Evolutionary conservation across 1,284 basidiomycete species (phyloP).

Genomic region (Cystobasidium sp.): DNA sequence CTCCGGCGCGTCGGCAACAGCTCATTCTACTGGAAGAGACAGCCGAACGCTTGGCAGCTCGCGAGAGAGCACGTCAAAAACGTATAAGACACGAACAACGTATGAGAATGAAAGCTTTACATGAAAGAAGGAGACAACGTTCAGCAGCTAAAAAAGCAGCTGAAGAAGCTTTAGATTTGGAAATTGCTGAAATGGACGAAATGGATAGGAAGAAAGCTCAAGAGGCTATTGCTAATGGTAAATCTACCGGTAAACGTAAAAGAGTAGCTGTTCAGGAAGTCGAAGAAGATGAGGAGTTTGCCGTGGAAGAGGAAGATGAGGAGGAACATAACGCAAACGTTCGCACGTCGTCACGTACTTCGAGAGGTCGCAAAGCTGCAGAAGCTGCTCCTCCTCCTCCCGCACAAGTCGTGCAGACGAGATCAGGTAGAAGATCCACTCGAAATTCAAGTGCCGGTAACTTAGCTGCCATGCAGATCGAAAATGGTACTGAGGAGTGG

Average conservation of each 20-base stretch:
- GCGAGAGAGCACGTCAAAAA: slow-evolving; percentile 19
- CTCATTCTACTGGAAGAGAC: slow-evolving; percentile 15
- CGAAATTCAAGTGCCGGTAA: slow-evolving; percentile 25
- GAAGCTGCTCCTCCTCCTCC: not conserved
- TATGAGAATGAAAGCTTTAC: slow-evolving; percentile 33
- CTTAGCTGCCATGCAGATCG: not conserved
- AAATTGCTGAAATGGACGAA: slow-evolving; percentile 22
- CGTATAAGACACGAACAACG: slow-evolving; percentile 25
- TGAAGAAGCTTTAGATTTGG: slow-evolving; percentile 16
- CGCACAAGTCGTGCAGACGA: slow-evolving; percentile 1
- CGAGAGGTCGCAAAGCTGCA: slow-evolving; percentile 8
- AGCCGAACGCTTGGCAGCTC: slow-evolving; percentile 5
- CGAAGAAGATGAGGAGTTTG: slow-evolving; percentile 25
- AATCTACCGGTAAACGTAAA: slow-evolving; percentile 25
- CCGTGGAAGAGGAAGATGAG: slow-evolving; percentile 11
- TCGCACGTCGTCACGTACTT: slow-evolving; percentile 16
- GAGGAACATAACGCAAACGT: not conserved
- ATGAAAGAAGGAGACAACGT: slow-evolving; percentile 26
- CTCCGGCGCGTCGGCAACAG: slow-evolving; percentile 47
- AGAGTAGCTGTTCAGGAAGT: slow-evolving; percentile 1
- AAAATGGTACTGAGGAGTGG: slow-evolving; percentile 35
- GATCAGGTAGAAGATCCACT: slow-evolving; percentile 23
- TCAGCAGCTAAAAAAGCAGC: slow-evolving; percentile 8
- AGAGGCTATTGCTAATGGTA: slow-evolving; percentile 6
- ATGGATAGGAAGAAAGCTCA: slow-evolving; percentile 20